Base-by-base conservation (phyloP, 176 grass and related monocot species). In the Oryza glaberrima region DNA sequence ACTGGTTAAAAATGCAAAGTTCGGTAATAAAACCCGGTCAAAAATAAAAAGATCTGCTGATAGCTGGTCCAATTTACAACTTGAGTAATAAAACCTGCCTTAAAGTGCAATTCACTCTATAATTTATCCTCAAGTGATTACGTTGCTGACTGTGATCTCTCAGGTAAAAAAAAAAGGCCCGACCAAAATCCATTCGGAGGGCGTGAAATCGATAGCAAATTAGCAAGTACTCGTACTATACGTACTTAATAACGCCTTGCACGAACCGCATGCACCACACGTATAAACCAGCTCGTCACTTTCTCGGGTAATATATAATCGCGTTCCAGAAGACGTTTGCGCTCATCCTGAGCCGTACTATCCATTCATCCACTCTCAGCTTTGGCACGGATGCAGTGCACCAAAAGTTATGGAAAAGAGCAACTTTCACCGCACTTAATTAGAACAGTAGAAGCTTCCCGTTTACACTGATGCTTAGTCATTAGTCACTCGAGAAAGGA, bases 261-360 rank as follows among this genome's bases (percentile, higher is more conserved):
- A 52, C 15, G 11, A 26, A 7, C 38, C 35, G 48, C 72, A 6
- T 35, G 48, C 86, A 6, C 80, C 73, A 51, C 73, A 70, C 38
- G n/a, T 19, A 63, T 63, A 32, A 14, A 63, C 22, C 3, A 71
- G 72, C 25, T 77, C 47, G 52, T 26, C 63, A 20, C 26, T 43
- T 38, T 16, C 65, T 63, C 54, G 52, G 52, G 52, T 19, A 58
- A 41, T 41, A 41, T 41, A 41, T 8, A 41, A 58, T 30, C 13
- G 28, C 8, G 0, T 38, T 70, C 26, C 2, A 69, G 38, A 82
- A 52, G 26, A 70, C 5, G 69, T 88, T 88, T 84, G 61, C 87
- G 25, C 36, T 69, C 46, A 56, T 77, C 6, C 52, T 10, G 61
- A 79, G 74, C 54, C 80, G 56, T 72, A 63, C 58, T 19, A 8